Conservation (phyloP, 129 eudicot genomes). For the Saposhnikovia divaricata region DNA sequence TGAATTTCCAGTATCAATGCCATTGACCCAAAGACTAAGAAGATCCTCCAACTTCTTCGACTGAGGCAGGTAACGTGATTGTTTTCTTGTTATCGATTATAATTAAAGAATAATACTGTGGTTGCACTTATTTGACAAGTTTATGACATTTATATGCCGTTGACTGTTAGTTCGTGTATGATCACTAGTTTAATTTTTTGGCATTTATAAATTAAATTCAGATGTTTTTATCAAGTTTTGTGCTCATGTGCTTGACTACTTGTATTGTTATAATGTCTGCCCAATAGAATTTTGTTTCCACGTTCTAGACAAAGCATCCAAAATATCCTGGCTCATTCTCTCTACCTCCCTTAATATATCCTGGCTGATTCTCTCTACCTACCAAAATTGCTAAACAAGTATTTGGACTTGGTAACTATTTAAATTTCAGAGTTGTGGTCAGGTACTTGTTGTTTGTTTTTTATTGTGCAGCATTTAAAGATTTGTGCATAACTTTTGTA, state of each 20-base stretch:
- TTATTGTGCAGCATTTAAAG: not conserved
- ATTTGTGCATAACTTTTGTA: not conserved
- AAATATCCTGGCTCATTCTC: not conserved
- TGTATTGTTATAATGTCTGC: not conserved
- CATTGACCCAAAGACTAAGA: constrained; percentile 62
- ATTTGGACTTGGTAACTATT: too few species aligned
- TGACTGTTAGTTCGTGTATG: not conserved
- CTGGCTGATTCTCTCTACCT: not conserved
- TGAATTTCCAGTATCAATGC: constrained; percentile 51
- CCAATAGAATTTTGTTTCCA: not conserved
- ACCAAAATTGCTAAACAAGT: not conserved
- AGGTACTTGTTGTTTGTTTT: not conserved
- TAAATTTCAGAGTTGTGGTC: not conserved
- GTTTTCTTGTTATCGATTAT: not conserved
- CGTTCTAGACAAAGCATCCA: too few species aligned
- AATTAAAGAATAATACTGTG: not conserved
- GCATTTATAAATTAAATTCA: not conserved
- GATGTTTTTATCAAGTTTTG: not conserved
- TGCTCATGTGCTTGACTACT: not conserved
- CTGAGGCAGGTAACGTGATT: constrained; percentile 53
- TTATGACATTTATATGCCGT: not conserved
- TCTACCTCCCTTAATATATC: not conserved
- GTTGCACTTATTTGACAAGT: not conserved
- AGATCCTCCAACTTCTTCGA: constrained; percentile 64
- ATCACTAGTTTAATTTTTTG: not conserved